Evolutionary conservation across 345 rosid species (phyloP).

Genomic region (Excoecaria agallocha): DNA sequence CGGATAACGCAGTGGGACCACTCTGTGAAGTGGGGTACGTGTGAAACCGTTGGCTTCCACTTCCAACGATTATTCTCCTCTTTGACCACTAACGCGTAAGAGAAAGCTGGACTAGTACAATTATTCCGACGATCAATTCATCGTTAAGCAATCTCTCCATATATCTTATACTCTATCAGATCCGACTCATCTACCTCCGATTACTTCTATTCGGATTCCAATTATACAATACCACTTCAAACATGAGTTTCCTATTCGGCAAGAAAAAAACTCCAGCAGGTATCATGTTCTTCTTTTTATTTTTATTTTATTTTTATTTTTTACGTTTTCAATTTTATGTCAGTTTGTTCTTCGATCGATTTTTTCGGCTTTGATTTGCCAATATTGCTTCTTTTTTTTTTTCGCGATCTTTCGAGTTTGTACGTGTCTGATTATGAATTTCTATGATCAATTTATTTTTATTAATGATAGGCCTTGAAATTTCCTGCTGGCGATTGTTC

Average conservation of each 20-base stretch:
- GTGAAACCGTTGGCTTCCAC: background rate
- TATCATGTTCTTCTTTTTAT: too few species aligned
- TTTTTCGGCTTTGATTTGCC: background rate
- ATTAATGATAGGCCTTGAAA: background rate
- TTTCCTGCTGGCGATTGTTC: background rate
- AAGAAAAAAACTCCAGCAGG: slow-evolving; percentile 78
- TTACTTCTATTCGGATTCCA: background rate
- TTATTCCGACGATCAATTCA: background rate
- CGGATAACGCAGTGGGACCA: background rate
- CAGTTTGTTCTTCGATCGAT: background rate
- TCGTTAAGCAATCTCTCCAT: slow-evolving; percentile 1
- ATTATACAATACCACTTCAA: background rate
- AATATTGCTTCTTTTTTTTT: background rate
- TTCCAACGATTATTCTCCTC: background rate
- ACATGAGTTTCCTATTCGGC: slow-evolving; percentile 83
- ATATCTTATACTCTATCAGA: background rate
- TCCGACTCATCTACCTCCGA: background rate
- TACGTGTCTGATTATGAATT: background rate
- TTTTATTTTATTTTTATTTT: background rate
- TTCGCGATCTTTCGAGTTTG: background rate
- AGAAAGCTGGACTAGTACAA: slow-evolving; percentile 1
- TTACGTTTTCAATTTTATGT: background rate
- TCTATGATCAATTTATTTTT: background rate
- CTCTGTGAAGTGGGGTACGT: background rate
- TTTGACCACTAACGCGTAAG: background rate